A percentile compares a stretch with the other conserved stretches of the same genome.
Evolutionary conservation across 495 filamentous ascomycete species (phyloP).

Genomic region (Podospora australis): DNA sequence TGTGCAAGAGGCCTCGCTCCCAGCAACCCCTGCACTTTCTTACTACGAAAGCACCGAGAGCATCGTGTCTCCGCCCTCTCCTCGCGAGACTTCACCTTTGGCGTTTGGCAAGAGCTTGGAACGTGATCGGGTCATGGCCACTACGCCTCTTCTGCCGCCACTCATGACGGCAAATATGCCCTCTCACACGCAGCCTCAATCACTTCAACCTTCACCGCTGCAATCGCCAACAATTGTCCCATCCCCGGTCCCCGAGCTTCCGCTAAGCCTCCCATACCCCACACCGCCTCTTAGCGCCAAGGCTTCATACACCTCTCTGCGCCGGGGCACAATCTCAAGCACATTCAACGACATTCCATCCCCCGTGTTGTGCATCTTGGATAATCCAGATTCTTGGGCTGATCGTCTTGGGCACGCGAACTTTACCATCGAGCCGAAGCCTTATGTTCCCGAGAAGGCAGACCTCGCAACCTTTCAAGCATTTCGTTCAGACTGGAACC

Average conservation of each 20-base stretch:
- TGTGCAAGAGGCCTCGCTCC: constrained; percentile 48
- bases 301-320: constrained; percentile 72
- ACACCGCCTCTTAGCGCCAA: constrained; percentile 76
- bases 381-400: constrained; percentile 72
- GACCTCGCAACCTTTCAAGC: constrained; percentile 53
- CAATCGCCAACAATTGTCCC: constrained; percentile 65
- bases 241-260: constrained; percentile 20
- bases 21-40: constrained; percentile 60
- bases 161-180: constrained; percentile 52
- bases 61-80: constrained; percentile 26
- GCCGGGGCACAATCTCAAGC: constrained; percentile 34
- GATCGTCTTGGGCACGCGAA: constrained; percentile 83
- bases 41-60: constrained; percentile 56
- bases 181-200: constrained; percentile 26
- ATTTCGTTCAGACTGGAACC: constrained; percentile 72
- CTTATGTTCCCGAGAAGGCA: constrained; percentile 61
- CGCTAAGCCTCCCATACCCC: constrained; percentile 37
- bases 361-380: constrained; percentile 52
- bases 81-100: constrained; percentile 55
- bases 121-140: constrained; percentile 56
- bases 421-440: constrained; percentile 78
- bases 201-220: constrained; percentile 63
- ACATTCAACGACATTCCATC: constrained; percentile 31
- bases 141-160: constrained; percentile 77
- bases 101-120: constrained; percentile 46